Base-by-base conservation (phyloP, 306 rosid species). In the Vigna trinervia region DNA sequence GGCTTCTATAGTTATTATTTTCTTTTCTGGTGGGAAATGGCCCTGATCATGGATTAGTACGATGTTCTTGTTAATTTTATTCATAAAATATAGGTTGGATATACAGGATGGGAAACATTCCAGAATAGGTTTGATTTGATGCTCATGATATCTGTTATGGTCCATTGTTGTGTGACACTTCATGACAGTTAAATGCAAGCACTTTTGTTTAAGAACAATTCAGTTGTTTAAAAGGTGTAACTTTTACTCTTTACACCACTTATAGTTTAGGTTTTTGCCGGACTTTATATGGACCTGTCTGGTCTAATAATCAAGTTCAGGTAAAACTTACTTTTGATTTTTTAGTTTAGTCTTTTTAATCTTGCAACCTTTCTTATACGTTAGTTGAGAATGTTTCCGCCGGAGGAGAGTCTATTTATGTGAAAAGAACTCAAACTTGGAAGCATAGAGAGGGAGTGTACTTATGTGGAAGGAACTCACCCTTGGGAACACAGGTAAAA, bases 81-180 rank as follows among this genome's bases (percentile, higher is more conserved):
- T 63, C 30, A 20, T 20, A 20, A 20, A 20, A 20, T 20, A 20
- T 20, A 20, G 22, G 22, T 20, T 20, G 22, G 97, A 94, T 66
- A 94, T 66, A 81, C 95, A 82, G 85, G 83, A 90, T 73, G 96
- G 97, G 97, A 87, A 86, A 78, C 98, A 90, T 81, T 95, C 80
- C 77, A 82, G 97, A 85, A 96, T 95, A 86, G 34, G 94, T 83
- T 48, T 57, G 13, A 63, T 64, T 63, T 81, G 50, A 54, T 81
- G 12, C 19, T 66, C 60, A 12, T 83, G 8, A 71, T 82, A 58
- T 71, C 32, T 73, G 26, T 52, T 17, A 17, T 7, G 23, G 12
- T 52, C 58, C 23, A 52, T n/a, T 0, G 20, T 50, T 5, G 19
- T 50, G 20, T 50, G 54, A 1, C 2, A 15, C 54, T 48, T 48